Conservation (phyloP, 1,139 yeast species). For the Yamadazyma blattariae region DNA sequence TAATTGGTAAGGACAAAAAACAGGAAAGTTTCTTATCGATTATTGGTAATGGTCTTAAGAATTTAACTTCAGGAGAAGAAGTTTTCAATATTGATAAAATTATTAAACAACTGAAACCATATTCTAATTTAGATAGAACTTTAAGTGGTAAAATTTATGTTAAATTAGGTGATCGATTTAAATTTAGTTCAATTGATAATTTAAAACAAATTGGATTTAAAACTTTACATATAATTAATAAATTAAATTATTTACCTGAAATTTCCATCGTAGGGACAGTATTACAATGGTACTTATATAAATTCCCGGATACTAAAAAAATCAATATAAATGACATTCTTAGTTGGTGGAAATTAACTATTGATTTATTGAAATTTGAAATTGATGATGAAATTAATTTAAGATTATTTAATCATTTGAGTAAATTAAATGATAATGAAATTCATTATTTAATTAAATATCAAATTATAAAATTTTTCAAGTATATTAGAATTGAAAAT, state of each 20-base stretch:
- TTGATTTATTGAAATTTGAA: slow-evolving; percentile 9
- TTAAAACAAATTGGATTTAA: slow-evolving; percentile 43
- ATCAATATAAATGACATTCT: slow-evolving; percentile 22
- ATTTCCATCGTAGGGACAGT: slow-evolving; percentile 39
- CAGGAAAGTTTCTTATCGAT: slow-evolving; percentile 42
- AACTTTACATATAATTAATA: slow-evolving; percentile 39
- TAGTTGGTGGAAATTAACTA: slow-evolving; percentile 19
- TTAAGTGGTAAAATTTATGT: slow-evolving; percentile 41
- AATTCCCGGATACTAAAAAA: slow-evolving; percentile 13
- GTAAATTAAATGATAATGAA: slow-evolving; percentile 16
- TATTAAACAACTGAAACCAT: slow-evolving; percentile 9
- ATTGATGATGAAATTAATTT: slow-evolving; percentile 12
- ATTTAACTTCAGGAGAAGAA: slow-evolving; percentile 17
- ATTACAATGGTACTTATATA: slow-evolving; percentile 31
- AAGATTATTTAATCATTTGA: slow-evolving; percentile 12
- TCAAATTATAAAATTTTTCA: slow-evolving; percentile 34
- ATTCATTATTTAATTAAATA: slow-evolving; percentile 21
- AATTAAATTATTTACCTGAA: slow-evolving; percentile 35
- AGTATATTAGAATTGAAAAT: slow-evolving; percentile 31
- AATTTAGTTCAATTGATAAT: slow-evolving; percentile 21
- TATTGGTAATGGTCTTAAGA: slow-evolving; percentile 32
- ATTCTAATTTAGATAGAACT: slow-evolving; percentile 9
- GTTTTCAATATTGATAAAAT: slow-evolving; percentile 14
- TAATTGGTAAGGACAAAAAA: slow-evolving; percentile 58
- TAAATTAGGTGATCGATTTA: slow-evolving; percentile 35